Conservation (phyloP, 306 rosid species). For the Sechiopsis laciniata region DNA sequence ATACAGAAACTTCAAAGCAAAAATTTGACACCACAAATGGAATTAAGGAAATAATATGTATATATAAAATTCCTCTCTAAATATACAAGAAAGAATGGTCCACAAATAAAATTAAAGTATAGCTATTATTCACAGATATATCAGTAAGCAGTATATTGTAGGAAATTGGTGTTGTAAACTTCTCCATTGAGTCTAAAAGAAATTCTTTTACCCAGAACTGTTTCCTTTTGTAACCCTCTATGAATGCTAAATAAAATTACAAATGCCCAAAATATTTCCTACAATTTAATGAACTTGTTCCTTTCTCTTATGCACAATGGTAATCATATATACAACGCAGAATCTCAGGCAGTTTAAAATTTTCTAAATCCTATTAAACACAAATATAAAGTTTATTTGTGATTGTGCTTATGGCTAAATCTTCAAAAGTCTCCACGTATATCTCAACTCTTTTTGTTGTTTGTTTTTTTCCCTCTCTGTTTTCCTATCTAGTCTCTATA, state of each 20-base stretch:
- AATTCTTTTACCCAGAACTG: background rate
- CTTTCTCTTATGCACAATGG: background rate
- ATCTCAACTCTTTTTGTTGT: background rate
- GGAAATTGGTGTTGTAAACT: background rate
- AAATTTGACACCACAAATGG: background rate
- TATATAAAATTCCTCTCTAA: background rate
- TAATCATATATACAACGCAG: slow-evolving; percentile 18
- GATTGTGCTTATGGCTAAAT: slow-evolving; percentile 1
- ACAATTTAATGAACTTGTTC: background rate
- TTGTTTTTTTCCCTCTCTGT: background rate
- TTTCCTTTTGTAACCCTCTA: slow-evolving; percentile 7
- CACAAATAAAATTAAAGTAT: slow-evolving; percentile 9
- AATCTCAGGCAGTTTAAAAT: background rate
- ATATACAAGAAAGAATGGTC: slow-evolving; percentile 15
- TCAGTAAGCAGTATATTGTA: background rate
- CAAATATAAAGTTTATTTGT: background rate
- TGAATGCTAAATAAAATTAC: background rate
- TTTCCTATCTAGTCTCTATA: slow-evolving; percentile 13
- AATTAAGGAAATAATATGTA: background rate
- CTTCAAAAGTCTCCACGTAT: background rate
- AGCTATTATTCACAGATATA: slow-evolving; percentile 13
- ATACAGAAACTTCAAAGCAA: background rate
- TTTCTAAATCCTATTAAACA: background rate
- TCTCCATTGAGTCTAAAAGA: background rate
- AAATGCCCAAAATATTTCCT: slow-evolving; percentile 5